Base-by-base conservation (phyloP, 2,329 filamentous ascomycete species). In the Didymella segeticola region DNA sequence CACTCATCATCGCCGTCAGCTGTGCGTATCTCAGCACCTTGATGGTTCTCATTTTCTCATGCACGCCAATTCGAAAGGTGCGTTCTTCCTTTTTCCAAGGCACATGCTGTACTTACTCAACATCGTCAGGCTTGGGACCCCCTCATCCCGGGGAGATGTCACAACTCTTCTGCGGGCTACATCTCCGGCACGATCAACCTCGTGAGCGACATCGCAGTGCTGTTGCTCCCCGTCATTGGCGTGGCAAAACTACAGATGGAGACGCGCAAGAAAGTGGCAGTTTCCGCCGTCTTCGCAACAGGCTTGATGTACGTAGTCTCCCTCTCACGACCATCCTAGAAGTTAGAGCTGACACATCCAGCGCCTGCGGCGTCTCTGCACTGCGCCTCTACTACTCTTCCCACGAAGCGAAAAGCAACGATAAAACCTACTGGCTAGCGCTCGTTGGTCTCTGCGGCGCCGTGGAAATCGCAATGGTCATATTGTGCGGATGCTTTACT, bases 121-220 rank as follows among this genome's bases (percentile, higher is more conserved):
- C n/a, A 43, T 43, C 12, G n/a, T n/a, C 61, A 67, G 42, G 62
- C 63, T 20, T 67, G 59, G 57, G 39, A 60, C 11, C 56, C 62
- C 0, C 46, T 50, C 4, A 23, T 53, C n/a, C 36, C 52, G 0
- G 66, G 63, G 7, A 55, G 57, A 22, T 69, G 67, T 37, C 57
- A 62, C 29, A 52, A 58, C 22, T 29, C 34, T 4, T 56, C 42
- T 9, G 49, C 57, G 25, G 15, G 46, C 30, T 25, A 23, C 34
- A 12, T 42, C 19, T 50, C 47, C 14, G 31, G 47, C 5, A 15
- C 25, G 8, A 36, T 43, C 30, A 50, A 50, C n/a, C 47, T 50
- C 1, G n/a, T 43, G 15, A 53, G 50, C 10, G 64, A 66, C 30
- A 15, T 68, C 17, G 31, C 60, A 3, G 61, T 66, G 14, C 53